Conservation (phyloP, 805 yeast genomes). For the Candida quercuum region DNA sequence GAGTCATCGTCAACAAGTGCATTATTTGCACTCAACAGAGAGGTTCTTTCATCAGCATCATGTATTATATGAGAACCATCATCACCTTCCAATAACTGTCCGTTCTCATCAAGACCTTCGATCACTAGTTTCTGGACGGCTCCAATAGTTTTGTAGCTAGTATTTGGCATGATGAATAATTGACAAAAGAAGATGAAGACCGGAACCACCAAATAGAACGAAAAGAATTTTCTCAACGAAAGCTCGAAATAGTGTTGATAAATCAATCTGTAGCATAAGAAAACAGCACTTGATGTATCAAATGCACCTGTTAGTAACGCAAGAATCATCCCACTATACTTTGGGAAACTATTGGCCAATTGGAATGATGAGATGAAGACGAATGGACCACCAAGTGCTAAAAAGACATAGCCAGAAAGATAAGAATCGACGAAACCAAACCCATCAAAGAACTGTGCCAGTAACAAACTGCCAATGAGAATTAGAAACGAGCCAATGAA, state of each 20-base stretch:
- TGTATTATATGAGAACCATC: constrained; percentile 39
- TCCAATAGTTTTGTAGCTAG: constrained; percentile 68
- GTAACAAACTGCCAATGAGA: constrained; percentile 45
- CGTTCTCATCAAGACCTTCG: constrained; percentile 71
- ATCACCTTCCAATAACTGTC: constrained; percentile 37
- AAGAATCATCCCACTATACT: constrained; percentile 70
- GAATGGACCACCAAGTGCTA: constrained; percentile 93
- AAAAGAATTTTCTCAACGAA: constrained; percentile 56
- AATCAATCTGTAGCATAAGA: constrained; percentile 62
- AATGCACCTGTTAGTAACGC: constrained; percentile 91
- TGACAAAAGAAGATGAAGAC: constrained; percentile 71
- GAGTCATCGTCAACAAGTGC: constrained; percentile 5
- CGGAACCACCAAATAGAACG: constrained; percentile 67
- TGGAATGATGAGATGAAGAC: constrained; percentile 89
- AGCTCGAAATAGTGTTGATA: constrained; percentile 40
- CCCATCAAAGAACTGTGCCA: constrained; percentile 35
- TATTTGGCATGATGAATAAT: constrained; percentile 70
- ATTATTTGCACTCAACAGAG: constrained; percentile 22
- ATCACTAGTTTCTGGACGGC: constrained; percentile 62
- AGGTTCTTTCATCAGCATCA: constrained; percentile 34
- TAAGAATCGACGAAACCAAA: constrained; percentile 50
- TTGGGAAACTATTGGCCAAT: constrained; percentile 81
- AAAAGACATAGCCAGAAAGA: constrained; percentile 61
- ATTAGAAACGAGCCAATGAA: constrained; percentile 63
- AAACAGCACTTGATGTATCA: constrained; percentile 88